These are phyloP conservation scores for Persicaria tinctoria DNA, from an alignment of 148 eudicot species.

Conservation along the genomic window DNA sequence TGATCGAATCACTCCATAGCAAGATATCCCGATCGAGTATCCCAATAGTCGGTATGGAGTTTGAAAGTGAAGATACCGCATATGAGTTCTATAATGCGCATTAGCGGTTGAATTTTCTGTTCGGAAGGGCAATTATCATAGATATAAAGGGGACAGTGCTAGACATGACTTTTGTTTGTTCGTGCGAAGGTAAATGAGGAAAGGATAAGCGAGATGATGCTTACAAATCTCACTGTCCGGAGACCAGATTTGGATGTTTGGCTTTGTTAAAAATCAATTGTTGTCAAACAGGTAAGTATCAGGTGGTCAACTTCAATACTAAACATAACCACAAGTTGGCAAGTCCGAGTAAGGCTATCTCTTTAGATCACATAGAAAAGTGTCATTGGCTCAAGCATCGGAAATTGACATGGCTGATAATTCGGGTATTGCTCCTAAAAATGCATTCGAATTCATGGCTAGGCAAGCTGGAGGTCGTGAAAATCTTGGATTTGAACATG, in stretches of 20 bases:
- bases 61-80: no score
- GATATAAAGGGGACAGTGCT: neutral
- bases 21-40: no score
- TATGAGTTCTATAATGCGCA: neutral
- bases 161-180: conserved; percentile 1
- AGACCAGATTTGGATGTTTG: neutral
- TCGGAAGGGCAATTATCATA: neutral
- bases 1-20: no score
- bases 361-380: no score
- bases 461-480: conserved; percentile 10
- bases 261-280: no score
- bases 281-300: neutral
- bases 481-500: conserved; percentile 11
- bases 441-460: conserved; percentile 1
- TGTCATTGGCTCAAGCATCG: no score
- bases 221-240: neutral
- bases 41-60: no score
- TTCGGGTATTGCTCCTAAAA: conserved; percentile 13
- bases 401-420: neutral
- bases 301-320: neutral
- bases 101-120: neutral
- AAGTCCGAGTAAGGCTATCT: no score
- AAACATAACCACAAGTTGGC: no score
- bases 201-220: neutral
- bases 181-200: neutral